Evolutionary conservation across 2,329 filamentous ascomycete species (phyloP), one percentile per base, ranked within the genome.

Genomic region (Seiridium cupressi): DNA sequence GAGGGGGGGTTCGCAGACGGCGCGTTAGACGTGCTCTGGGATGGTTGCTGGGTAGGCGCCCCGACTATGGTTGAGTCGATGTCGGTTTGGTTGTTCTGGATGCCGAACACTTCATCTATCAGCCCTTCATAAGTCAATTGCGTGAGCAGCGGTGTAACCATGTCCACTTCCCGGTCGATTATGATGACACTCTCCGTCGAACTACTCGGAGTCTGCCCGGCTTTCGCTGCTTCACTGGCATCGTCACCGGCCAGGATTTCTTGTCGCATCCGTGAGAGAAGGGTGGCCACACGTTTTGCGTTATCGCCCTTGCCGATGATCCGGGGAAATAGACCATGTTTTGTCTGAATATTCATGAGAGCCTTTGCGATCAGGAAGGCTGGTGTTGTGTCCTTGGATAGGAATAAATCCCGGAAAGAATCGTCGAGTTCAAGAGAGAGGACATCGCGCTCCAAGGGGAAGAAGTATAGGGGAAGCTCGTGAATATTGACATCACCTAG

Each of bases 231-330:
- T 60, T 88, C 88, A 60, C 79, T 82, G 48, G 84, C 85, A 67
- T 91, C 88, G 71, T 96, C 93, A 26, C 91, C 90, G 51, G 93
- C 91, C 44, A 90, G 79, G 11, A 93, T 81, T 76, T 99, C 95
- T 70, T 93, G 93, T 64, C 94, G 89, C 92, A 97, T 97, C 38
- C 93, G 91, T 51, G 90, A 82, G 7, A 99, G 84, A 9, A 97
- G 81, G 70, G 98, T 93, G 49, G 93, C 90, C 2, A 99, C 85
- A 55, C 88, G 88, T 71, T 94, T 93, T 42, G 93, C 94, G 73
- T 97, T 93, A 67, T 99, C 93, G 26, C 95, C 95, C 76, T 99
- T 98, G 35, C 95, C 95, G 51, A 96, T 89, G 61, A 99, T 95
- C 11, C 94, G 87, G 34, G 95, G 96, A 66, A 99, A 98, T 10